Conservation (phyloP, 306 rosid species). For the Cicer chorassanicum region DNA sequence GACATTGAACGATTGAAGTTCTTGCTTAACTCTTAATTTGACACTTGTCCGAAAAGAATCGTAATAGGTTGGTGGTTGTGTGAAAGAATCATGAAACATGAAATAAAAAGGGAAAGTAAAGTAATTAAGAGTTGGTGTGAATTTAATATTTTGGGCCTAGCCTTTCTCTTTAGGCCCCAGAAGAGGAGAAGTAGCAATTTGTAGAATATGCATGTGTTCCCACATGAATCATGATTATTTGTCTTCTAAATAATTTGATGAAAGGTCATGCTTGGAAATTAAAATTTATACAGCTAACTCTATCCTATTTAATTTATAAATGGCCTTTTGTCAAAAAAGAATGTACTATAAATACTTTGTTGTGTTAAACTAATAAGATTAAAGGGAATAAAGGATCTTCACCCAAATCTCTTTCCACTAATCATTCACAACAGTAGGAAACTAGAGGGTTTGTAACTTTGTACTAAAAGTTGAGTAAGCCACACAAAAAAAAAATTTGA, state of each 20-base stretch:
- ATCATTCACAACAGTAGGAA: conserved; percentile 58
- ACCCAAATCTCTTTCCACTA: conserved; percentile 50
- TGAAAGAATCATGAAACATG: conserved; percentile 45
- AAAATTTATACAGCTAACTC: conserved; percentile 25
- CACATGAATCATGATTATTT: conserved; percentile 43
- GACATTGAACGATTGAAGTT: too few relatives aligned
- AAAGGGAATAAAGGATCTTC: conserved; percentile 49
- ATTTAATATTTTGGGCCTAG: conserved; percentile 24
- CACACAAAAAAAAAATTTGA: conserved; percentile 25
- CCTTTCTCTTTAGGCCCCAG: conserved; percentile 41
- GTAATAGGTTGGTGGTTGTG: conserved; percentile 40
- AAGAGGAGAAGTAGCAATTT: conserved; percentile 8
- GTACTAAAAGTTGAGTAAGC: conserved; percentile 61
- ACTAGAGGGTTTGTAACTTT: conserved; percentile 48
- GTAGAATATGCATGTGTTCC: conserved; percentile 46
- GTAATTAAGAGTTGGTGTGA: conserved; percentile 42
- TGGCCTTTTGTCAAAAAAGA: conserved; percentile 19
- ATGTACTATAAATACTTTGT: conserved; percentile 16
- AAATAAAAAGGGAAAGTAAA: conserved; percentile 26
- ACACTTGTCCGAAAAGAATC: conserved; percentile 34
- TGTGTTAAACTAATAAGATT: conserved; percentile 33
- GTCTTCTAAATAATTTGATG: conserved; percentile 26
- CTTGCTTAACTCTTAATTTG: conserved; percentile 34
- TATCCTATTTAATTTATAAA: conserved; percentile 27
- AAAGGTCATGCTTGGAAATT: conserved; percentile 36